Base-by-base conservation (phyloP, 805 yeast species). In the Hagleromyces aurorensis region DNA sequence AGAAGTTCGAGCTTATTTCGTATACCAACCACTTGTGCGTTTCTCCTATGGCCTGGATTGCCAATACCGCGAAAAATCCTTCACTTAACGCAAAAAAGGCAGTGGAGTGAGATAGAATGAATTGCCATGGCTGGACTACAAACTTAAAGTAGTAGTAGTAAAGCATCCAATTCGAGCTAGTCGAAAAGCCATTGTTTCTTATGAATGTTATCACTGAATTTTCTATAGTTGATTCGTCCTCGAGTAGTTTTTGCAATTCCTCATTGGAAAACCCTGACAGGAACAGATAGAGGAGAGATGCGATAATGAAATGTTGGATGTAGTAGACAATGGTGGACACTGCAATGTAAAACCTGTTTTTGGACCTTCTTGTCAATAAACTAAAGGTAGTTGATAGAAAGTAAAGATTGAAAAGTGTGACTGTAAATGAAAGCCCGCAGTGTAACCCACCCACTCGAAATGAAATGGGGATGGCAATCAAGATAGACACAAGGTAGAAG, bases 1-100 rank as follows among this genome's bases (percentile, higher is more conserved):
- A 82, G 19, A 74, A 61, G 46, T 86, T 95, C 4, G 85, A 74
- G 40, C 71, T 73, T 34, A 67, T 47, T 32, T 45, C 50, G 23
- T 43, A 33, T 9, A 44, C 72, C 25, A 84, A 61, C 79, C 87
- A 78, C 38, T 71, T 69, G 30, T 82, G 68, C 6, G 83, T 75
- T 46, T 86, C 86, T 6, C 97, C 96, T 23, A 83, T 69, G 9
- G 94, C 83, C 60, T 91, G 98, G 37, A 91, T 85, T n/a, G 85
- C 77, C 33, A 91, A 64, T 15, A 91, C 69, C 1, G 96, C 76
- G 57, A 96, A 93, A 44, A 91, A 78, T 2, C 98, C 98, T 59
- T 91, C 98, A 30, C 87, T 61, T 12, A 86, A 66, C 0, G 96
- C 83, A 57, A 91, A 89, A 25, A 83, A 63, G 2, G 96, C 91